Evolutionary conservation across 495 filamentous ascomycete genomes (phyloP).

Genomic region (Penicillium dipodomyicola): DNA sequence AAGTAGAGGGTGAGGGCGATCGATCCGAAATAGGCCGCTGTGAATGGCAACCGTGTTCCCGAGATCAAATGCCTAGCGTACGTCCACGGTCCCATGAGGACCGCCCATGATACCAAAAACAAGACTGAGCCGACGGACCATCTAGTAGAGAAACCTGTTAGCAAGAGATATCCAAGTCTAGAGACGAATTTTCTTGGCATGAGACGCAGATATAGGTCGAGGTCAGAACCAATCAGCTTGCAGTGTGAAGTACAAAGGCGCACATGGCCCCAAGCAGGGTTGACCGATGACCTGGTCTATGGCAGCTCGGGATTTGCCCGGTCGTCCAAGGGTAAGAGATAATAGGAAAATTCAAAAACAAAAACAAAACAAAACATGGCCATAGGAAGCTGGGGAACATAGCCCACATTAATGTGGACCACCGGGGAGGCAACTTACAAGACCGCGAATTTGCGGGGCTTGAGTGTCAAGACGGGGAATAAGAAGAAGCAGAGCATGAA

Average conservation of each 20-base stretch:
- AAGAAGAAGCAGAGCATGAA: constrained; percentile 90
- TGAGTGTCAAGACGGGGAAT: constrained; percentile 73
- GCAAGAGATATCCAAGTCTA: constrained; percentile 17
- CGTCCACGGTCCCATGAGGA: constrained; percentile 81
- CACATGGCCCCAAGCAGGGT: constrained; percentile 28
- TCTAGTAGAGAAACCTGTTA: constrained; percentile 49
- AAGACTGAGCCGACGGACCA: constrained; percentile 91
- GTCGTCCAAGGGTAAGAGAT: constrained; percentile 4
- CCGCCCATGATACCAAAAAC: constrained; percentile 90
- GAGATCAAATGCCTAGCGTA: constrained; percentile 87
- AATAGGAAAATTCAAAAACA: background rate
- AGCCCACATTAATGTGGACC: constrained; percentile 5
- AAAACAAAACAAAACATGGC: too few relatives aligned
- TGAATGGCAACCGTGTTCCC: constrained; percentile 83
- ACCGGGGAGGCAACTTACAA: constrained; percentile 65
- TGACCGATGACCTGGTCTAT: constrained; percentile 24
- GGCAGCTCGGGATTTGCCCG: constrained; percentile 19
- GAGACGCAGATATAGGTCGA: constrained; percentile 23
- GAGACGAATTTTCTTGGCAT: constrained; percentile 23
- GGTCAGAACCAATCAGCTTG: constrained; percentile 10
- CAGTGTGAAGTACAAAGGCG: constrained; percentile 7
- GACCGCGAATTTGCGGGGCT: constrained; percentile 91
- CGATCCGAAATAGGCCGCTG: constrained; percentile 94
- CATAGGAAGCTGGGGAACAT: background rate
- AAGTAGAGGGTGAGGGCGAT: constrained; percentile 90